Conservation (phyloP, 140 eudicot species). For the Cichorium intybus region DNA sequence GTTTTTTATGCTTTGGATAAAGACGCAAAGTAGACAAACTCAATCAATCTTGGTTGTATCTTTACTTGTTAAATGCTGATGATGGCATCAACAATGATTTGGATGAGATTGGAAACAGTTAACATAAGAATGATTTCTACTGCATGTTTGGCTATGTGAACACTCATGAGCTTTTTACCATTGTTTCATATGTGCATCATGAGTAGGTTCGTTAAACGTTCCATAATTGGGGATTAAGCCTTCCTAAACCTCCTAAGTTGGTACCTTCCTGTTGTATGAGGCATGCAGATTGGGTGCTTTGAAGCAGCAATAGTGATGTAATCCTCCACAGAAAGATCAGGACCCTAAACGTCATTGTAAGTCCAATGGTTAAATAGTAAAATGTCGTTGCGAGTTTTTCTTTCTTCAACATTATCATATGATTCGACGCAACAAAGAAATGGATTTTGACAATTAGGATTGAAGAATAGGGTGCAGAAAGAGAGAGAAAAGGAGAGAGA, state of each 20-base stretch:
- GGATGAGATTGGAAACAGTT: constrained; percentile 44
- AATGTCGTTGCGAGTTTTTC: too few species aligned
- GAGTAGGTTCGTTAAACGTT: constrained; percentile 45
- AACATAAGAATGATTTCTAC: constrained; percentile 47
- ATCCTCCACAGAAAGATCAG: constrained; percentile 49
- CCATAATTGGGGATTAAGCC: constrained; percentile 52
- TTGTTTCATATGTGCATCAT: constrained; percentile 58
- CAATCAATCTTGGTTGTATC: too few species aligned
- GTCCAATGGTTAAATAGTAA: too few species aligned
- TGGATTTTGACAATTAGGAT: too few species aligned
- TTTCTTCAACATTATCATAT: too few species aligned
- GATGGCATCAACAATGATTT: constrained; percentile 49
- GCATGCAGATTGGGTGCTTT: constrained; percentile 47
- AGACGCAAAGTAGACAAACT: too few species aligned
- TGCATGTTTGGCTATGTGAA: constrained; percentile 45
- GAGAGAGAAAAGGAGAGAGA: too few species aligned
- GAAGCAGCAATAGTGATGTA: constrained; percentile 45
- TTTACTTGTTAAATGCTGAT: too few species aligned
- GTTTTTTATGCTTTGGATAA: too few species aligned
- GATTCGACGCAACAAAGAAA: too few species aligned
- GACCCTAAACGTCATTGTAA: too few species aligned
- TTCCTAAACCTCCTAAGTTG: constrained; percentile 48
- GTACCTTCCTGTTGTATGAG: constrained; percentile 51
- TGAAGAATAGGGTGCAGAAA: too few species aligned
- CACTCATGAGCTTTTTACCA: constrained; percentile 50